A percentile compares a stretch with the other conserved stretches of the same genome.
Evolutionary conservation across 352 stramenopile species (phyloP).

Genomic region (Globisporangium cederbergense): DNA sequence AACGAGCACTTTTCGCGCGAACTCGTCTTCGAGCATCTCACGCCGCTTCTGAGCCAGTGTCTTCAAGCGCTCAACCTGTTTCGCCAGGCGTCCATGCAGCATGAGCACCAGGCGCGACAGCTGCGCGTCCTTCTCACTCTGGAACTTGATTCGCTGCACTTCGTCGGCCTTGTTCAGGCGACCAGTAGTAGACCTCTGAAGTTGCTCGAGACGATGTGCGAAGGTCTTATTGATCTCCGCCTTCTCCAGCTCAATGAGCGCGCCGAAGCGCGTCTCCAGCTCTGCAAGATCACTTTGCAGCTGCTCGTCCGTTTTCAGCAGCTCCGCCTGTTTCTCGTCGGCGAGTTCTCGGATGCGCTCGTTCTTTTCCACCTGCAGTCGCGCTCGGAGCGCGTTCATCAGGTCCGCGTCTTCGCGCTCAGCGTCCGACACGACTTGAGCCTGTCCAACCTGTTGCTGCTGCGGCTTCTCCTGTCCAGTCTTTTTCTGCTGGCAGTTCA

Average conservation of each 20-base stretch:
- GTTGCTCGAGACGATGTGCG: conserved; percentile 11
- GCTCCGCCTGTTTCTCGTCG: conserved; percentile 31
- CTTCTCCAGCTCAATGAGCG: conserved; percentile 31
- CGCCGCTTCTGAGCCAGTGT: conserved; percentile 21
- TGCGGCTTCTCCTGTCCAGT: conserved; percentile 1
- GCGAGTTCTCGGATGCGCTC: conserved; percentile 41
- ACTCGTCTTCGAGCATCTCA: conserved; percentile 48
- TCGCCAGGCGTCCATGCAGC: conserved; percentile 34
- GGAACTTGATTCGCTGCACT: conserved; percentile 6
- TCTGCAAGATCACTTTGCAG: conserved; percentile 5
- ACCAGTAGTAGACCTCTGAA: neutral
- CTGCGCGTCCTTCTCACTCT: conserved; percentile 37
- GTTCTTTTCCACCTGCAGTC: conserved; percentile 47
- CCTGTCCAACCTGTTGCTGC: conserved; percentile 13
- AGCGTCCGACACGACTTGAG: conserved; percentile 1
- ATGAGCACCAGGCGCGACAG: conserved; percentile 43
- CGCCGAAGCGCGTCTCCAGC: conserved; percentile 17
- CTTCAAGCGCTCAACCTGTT: conserved; percentile 24
- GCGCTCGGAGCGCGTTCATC: conserved; percentile 39
- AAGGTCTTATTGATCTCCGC: conserved; percentile 34
- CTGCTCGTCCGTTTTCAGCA: conserved; percentile 25
- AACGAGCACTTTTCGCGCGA: conserved; percentile 39
- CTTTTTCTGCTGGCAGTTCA: neutral
- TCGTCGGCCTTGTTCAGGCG: conserved; percentile 10
- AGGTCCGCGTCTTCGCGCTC: conserved; percentile 33